Evolutionary conservation across 257 asterid species (phyloP), one percentile per base, ranked within the genome.

Genomic region (Linaria vulgaris): DNA sequence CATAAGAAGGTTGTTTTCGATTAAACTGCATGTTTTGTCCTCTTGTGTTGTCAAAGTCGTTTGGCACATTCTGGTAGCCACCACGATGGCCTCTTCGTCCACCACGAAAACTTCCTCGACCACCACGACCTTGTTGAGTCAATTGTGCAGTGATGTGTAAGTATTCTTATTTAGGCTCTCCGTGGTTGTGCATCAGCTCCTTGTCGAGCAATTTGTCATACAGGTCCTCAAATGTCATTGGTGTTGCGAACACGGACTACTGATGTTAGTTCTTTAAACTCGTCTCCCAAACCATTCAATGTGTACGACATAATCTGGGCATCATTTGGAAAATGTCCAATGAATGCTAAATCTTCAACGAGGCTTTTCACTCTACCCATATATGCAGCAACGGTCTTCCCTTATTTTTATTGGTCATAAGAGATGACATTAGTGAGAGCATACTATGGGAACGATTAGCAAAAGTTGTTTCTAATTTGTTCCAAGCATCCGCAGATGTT

Each of bases 191-290:
- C 1, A 19, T 50, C 12, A 19, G 6, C 12, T 50, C 56, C 25
- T 50, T n/a, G n/a, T 54, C 59, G n/a, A 54, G 20, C 4, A 54
- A 14, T 25, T 54, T 54, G 15, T 54, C 59, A 25, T 54, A 54
- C 9, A 54, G 10, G 20, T 54, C 38, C 39, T 54, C 41, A 14
- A 54, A 54, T 1, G 39, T 11, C 1, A 54, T 24, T 2, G 41
- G 41, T 1, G 41, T 54, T 39, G n/a, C 41, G 41, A 54, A 54
- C 20, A 0, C 41, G 20, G n/a, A 54, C 41, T 3, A 11, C 38
- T 13, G 59, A 1, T 1, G 19, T 24, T 24, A 54, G 9, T 54
- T 54, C 19, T 54, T 54, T n/a, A n/a, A n/a, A n/a, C n/a, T n/a
- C n/a, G n/a, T n/a, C n/a, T n/a, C n/a, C n/a, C n/a, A n/a, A n/a